These are phyloP conservation scores for Fragaria vesca DNA, from an alignment of 306 rosid species.

Conservation along the genomic window DNA sequence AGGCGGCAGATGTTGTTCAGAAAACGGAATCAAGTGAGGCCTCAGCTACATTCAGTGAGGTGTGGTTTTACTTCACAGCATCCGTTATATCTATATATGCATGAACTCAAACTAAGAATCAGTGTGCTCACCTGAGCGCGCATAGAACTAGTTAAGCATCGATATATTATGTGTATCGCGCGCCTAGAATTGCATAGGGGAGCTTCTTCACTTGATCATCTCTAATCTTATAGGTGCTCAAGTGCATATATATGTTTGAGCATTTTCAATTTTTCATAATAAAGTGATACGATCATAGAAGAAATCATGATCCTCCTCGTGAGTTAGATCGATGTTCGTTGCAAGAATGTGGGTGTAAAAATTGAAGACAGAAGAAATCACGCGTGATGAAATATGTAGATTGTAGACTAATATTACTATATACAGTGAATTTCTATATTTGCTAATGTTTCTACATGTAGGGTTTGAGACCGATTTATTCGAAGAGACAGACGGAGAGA, in stretches of 20 bases:
- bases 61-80: slow-evolving; percentile 10
- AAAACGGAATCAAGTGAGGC: slow-evolving; percentile 62
- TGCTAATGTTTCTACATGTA: slow-evolving; percentile 9
- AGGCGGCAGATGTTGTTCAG: slow-evolving; percentile 65
- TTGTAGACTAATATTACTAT: background rate
- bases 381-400: background rate
- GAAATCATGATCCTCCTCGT: too few species aligned
- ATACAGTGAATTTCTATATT: background rate
- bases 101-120: background rate
- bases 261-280: background rate
- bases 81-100: background rate
- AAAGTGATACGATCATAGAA: background rate
- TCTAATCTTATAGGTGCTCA: background rate
- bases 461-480: slow-evolving; percentile 36
- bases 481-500: slow-evolving; percentile 27
- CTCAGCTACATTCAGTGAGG: slow-evolving; percentile 55
- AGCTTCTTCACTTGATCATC: background rate
- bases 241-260: background rate
- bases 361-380: background rate
- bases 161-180: background rate
- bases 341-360: too few species aligned
- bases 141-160: background rate
- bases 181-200: background rate
- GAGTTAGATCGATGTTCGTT: too few species aligned
- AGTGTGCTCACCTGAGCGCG: background rate